Evolutionary conservation across 208 protist genomes (phyloP), one percentile per base, ranked within the genome.

Genomic region (Trypanosoma mega): DNA sequence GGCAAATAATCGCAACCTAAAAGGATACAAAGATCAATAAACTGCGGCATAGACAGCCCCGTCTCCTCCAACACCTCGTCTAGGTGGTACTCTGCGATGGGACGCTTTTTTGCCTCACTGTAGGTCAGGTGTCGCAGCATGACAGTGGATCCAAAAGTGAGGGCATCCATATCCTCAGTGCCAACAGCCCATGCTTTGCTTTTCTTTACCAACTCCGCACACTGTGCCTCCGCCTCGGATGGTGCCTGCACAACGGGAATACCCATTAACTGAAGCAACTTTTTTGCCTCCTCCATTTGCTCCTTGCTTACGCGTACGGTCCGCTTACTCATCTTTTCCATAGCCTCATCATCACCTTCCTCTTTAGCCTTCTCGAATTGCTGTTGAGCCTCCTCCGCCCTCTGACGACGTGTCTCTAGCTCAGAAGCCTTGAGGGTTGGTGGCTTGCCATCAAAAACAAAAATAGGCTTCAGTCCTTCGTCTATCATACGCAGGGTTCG

Each of bases 151-250:
- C 97, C 98, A 73, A 99, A 99, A 1, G 98, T 99, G 1, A 99
- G 89, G 11, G 98, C 86, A 71, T 99, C 99, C 98, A 99, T 99
- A 78, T 99, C 99, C 75, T 99, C 98, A 16, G 99, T 99, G 8
- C 83, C 98, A 3, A 98, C 98, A 0, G 96, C 99, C 85, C 87
- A 99, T 27, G 98, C 97, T 53, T 97, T 91, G 2, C 96, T 96
- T 27, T 68, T 85, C 68, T 96, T 92, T 26, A 89, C 83, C 9
- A 99, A 68, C 55, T 93, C 97, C 2, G 98, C 99, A 71, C 98
- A 99, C 85, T 99, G 98, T 36, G 98, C 98, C 73, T 99, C 98
- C 16, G 98, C 98, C 74, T 99, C 98, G 26, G 81, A 89, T 11
- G 96, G 93, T n/a, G 98, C 98, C 68, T 98, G 76, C 3, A 99